Evolutionary conservation across 2,329 filamentous ascomycete genomes (phyloP), one percentile per base, ranked within the genome.

Genomic region (Emericellopsis cladophorae): DNA sequence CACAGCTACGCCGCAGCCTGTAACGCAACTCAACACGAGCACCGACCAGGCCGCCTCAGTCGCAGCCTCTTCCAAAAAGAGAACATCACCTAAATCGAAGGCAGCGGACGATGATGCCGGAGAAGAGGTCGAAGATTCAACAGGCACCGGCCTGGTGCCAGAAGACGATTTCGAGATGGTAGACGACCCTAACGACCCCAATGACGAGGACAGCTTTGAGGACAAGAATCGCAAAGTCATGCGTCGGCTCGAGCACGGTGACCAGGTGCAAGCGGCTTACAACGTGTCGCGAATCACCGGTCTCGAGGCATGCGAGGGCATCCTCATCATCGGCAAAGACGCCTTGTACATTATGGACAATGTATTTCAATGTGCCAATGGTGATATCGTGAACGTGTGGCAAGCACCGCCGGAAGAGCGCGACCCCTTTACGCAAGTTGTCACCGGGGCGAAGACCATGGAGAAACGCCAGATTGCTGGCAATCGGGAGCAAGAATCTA

Each of bases 171-270:
- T 95, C 54, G 92, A 98, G 61, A 77, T 98, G 48, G 82, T 98
- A 7, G 89, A 96, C 45, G 90, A 95, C 45, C 89, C 90, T 0
- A 88, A 88, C 51, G 84, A 90, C 42, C 78, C 83, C 33, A 76
- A 85, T 22, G 87, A 92, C 36, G 76, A 79, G 12, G 78, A 82
- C 49, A 81, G 80, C 1, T 93, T 93, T 46, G 93, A 98, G 60
- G 93, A 98, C 59, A 96, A 95, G 66, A 96, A 98, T 54, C 77
- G 93, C 36, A 95, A 95, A 59, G 90, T 98, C 36, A 93, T 96
- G 87, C 77, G 92, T 40, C 90, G 87, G 47, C 70, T 98, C 10
- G 83, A 95, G 50, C 82, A 84, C 11, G 88, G 89, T 5, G 92
- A 98, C 52, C 77, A 89, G 42, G 90, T 98, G 2, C 86, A 95